Evolutionary conservation across 495 filamentous ascomycete genomes (phyloP), one percentile per base, ranked within the genome.

Genomic region (Diplogelasinospora grovesii): DNA sequence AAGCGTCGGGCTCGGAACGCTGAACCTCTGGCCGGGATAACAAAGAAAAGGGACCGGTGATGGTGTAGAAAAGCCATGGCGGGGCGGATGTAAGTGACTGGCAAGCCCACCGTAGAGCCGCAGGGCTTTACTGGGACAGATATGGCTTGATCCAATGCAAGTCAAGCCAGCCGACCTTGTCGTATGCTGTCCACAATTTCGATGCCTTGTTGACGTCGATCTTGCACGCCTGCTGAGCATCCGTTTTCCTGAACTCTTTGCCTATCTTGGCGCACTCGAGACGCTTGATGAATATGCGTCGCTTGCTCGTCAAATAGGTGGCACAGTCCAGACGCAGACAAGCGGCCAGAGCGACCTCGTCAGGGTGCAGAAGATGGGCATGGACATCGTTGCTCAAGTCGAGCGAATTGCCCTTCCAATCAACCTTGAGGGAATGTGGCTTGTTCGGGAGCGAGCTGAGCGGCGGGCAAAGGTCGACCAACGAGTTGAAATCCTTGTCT

Each of bases 151-250:
- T 80, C 64, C 69, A 75, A 29, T 75, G 60, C 9, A 69, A 64
- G 22, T 85, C 72, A 50, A 96, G 82, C 87, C 89, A 95, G 39
- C 87, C 87, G 34, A 94, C 85, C 36, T 81, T 81, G 15, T 96
- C 85, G 56, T 85, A 98, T 20, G 87, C 88, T 28, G 81, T 80
- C 88, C 88, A 95, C 36, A 98, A 74, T 61, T 92, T 93, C 52
- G 86, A 94, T 20, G 92, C 89, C 73, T 98, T 98, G 70, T 96
- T 96, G 61, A 96, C 92, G 59, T 98, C 92, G 45, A 96, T 95
- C 71, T 93, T 93, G 77, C 88, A 95, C 19, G 87, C 87, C 60
- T 94, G 86, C 61, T 98, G 92, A 22, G 88, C 86, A 59, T 95
- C 86, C n/a, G 92, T 96, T 77, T 96, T 98, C 46, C 86, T 75